Base-by-base conservation (phyloP, 177 flowering plant genomes). In the Vitis hybrid region DNA sequence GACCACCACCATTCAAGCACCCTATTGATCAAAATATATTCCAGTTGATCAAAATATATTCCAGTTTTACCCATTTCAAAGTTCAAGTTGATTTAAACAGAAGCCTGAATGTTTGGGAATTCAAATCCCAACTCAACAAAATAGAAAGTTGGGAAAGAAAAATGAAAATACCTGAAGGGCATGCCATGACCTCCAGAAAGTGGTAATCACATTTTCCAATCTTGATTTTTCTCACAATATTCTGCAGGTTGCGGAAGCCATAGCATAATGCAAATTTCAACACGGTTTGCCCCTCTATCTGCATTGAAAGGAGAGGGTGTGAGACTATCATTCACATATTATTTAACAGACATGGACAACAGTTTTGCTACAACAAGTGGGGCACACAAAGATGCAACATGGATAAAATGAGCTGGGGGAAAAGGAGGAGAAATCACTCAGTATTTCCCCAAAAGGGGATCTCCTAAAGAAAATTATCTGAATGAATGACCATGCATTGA, bases 1-100 rank as follows among this genome's bases (percentile, higher is more conserved):
- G 99, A 67, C 99, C 98, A 14, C 98, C 98, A 65, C 98, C 99
- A 85, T 96, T 96, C 73, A 93, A 81, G 83, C 99, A 95, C 57
- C 99, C 99, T 95, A 79, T 58, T 51, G 9, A 61, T 63, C 17
- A 68, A 53, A 74, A 51, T 20, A 53, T 0, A 62, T 13, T 3
- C 59, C 14, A 41, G 24, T 49, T 52, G 9, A 61, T 63, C 17
- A 68, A 53, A 74, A 51, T 20, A 54, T 0, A 62, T 13, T 4
- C 59, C 14, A 41, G 24, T 49, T 52, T 1, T 62, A 63, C 12
- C 6, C 46, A 3, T 15, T 65, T 11, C 27, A 17, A 53, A 53
- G 1, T 12, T 35, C 2, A 10, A 61, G 32, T 55, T 60, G 13
- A 56, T 58, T 24, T 17, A 41, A 35, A 8, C 20, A 60, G 7